These are phyloP conservation scores for Phytophthora constricta DNA, from an alignment of 352 stramenopile genomes.

Conservation along the genomic window DNA sequence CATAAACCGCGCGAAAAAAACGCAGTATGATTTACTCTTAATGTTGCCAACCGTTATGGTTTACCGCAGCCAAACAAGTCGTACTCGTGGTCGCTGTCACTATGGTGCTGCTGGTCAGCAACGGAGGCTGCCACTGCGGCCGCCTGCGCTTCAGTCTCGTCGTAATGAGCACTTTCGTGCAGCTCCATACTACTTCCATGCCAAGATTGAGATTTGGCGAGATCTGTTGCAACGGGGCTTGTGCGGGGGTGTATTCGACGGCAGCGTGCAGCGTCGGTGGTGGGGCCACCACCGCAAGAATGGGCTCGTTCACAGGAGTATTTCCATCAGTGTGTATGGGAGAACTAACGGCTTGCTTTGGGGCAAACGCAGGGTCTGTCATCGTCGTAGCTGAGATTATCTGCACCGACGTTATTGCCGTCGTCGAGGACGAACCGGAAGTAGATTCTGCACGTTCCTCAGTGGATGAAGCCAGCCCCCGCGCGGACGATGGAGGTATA, in stretches of 20 bases:
- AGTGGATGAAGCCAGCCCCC: slow-evolving; percentile 2
- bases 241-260: slow-evolving; percentile 28
- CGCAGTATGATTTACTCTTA: slow-evolving; percentile 17
- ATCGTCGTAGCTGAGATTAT: neutral
- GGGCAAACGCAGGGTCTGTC: neutral
- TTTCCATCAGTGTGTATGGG: neutral
- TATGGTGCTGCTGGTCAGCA: slow-evolving; percentile 16
- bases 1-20: slow-evolving; percentile 12
- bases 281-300: slow-evolving; percentile 11
- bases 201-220: slow-evolving; percentile 4
- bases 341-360: neutral
- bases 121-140: slow-evolving; percentile 17
- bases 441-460: neutral
- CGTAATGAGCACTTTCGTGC: slow-evolving; percentile 7
- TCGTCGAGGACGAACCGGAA: too few relatives aligned
- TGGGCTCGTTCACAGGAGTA: slow-evolving; percentile 4
- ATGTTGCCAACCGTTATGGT: slow-evolving; percentile 14
- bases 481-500: slow-evolving; percentile 1
- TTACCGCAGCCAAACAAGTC: slow-evolving; percentile 42
- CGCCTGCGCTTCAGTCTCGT: slow-evolving; percentile 18
- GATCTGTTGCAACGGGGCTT: neutral
- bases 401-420: neutral
- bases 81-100: slow-evolving; percentile 34
- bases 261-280: slow-evolving; percentile 21
- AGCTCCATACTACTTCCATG: slow-evolving; percentile 1